Conservation (phyloP, 345 rosid genomes). For the Citrus reticulata region DNA sequence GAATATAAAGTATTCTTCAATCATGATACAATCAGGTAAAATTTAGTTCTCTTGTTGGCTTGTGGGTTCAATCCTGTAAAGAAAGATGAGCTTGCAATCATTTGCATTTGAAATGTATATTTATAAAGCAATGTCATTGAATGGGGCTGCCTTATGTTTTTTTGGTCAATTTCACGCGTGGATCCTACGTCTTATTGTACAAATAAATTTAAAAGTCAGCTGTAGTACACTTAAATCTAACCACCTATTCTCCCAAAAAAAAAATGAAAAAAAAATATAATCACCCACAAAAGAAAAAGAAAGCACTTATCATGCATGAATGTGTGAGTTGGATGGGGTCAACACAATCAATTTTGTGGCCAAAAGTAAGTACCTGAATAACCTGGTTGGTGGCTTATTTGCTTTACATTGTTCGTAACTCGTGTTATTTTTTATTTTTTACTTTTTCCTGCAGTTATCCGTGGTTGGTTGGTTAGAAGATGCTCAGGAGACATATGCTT, state of each 20-base stretch:
- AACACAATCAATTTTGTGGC: neutral
- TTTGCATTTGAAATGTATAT: slow-evolving; percentile 15
- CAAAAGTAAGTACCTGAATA: neutral
- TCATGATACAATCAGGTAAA: slow-evolving; percentile 78
- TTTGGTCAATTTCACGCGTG: neutral
- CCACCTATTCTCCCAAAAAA: too few relatives aligned
- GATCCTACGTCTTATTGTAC: neutral
- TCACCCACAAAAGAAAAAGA: neutral
- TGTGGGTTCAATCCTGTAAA: neutral
- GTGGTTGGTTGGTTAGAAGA: slow-evolving; percentile 95
- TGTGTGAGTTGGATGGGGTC: neutral
- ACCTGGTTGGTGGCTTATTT: neutral
- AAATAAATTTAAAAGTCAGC: neutral
- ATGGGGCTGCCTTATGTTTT: neutral
- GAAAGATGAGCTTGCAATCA: neutral
- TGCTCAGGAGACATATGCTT: slow-evolving; percentile 79
- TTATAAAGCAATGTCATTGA: neutral
- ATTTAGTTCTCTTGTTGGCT: neutral
- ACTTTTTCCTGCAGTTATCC: slow-evolving; percentile 52
- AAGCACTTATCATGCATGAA: neutral
- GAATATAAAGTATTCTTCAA: slow-evolving; percentile 47
- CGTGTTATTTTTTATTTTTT: neutral
- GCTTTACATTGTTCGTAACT: neutral
- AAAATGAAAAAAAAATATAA: too few relatives aligned
- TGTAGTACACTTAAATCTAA: neutral